Evolutionary conservation across 176 grass and related monocot genomes (phyloP).

Genomic region (Musa schizocarpa): DNA sequence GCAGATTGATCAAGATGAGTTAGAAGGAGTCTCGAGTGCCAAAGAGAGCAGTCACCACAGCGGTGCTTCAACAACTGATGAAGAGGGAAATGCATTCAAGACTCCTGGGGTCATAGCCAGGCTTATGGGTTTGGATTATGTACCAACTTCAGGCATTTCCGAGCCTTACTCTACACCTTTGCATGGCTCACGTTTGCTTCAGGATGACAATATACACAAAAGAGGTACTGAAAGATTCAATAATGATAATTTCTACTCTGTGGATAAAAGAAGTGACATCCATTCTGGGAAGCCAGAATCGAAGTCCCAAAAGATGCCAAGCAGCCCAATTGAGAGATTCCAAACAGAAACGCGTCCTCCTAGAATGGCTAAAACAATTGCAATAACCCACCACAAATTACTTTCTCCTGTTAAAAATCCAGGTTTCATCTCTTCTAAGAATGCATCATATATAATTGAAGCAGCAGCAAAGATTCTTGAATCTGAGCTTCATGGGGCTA

Average conservation of each 20-base stretch:
- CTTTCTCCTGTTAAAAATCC: conserved; percentile 55
- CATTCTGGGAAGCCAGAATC: conserved; percentile 13
- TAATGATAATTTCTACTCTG: conserved; percentile 22
- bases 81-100: conserved; percentile 40
- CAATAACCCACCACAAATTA: conserved; percentile 49
- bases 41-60: conserved; percentile 56
- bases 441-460: conserved; percentile 82
- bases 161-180: conserved; percentile 36
- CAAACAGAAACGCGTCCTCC: conserved; percentile 58
- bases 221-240: conserved; percentile 22
- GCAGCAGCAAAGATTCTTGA: conserved; percentile 65
- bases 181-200: conserved; percentile 13
- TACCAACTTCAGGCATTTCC: conserved; percentile 41
- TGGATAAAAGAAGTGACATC: background rate
- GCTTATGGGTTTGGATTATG: conserved; percentile 92
- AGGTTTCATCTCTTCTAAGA: conserved; percentile 43
- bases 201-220: conserved; percentile 10
- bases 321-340: conserved; percentile 79
- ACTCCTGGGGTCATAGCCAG: conserved; percentile 65
- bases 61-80: conserved; percentile 48
- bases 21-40: conserved; percentile 19
- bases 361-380: conserved; percentile 44
- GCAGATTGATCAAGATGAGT: conserved; percentile 52
- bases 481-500: conserved; percentile 35
- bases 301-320: conserved; percentile 68